Conservation (phyloP, 2,329 filamentous ascomycete genomes). For the Botrytis byssoidea region DNA sequence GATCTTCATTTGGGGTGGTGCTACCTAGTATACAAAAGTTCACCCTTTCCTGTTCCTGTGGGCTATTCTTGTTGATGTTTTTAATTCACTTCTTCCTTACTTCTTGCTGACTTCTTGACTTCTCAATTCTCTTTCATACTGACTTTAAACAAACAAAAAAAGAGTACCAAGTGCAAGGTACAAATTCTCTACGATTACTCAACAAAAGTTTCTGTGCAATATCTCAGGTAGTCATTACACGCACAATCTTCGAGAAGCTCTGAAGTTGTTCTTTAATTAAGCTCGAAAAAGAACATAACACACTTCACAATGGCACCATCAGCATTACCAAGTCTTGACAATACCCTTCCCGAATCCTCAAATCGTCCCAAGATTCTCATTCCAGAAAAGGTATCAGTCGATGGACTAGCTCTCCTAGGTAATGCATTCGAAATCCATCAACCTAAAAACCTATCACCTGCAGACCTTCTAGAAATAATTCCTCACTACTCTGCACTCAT, state of each 20-base stretch:
- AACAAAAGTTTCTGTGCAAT: too few relatives aligned
- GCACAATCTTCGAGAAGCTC: neutral
- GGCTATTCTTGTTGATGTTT: neutral
- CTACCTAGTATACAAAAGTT: neutral
- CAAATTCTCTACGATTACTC: too few relatives aligned
- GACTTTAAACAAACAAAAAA: neutral
- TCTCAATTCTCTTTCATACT: neutral
- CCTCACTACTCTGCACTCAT: slow-evolving; percentile 73
- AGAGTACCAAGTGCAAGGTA: neutral
- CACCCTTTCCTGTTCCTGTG: neutral
- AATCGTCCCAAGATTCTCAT: slow-evolving; percentile 56
- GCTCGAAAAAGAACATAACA: neutral
- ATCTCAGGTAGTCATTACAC: neutral
- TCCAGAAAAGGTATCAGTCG: slow-evolving; percentile 76
- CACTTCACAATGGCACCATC: slow-evolving; percentile 32
- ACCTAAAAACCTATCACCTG: slow-evolving; percentile 58
- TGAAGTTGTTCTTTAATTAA: neutral
- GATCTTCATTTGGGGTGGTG: neutral
- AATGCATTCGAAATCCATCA: slow-evolving; percentile 69
- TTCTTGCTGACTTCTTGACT: neutral
- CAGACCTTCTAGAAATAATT: slow-evolving; percentile 66
- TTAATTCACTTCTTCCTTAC: neutral
- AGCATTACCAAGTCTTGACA: slow-evolving; percentile 19
- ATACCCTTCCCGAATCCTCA: neutral
- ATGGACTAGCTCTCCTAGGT: slow-evolving; percentile 68